Evolutionary conservation across 164 flowering plant genomes (phyloP), one percentile per base, ranked within the genome.

Genomic region (Santalum album): DNA sequence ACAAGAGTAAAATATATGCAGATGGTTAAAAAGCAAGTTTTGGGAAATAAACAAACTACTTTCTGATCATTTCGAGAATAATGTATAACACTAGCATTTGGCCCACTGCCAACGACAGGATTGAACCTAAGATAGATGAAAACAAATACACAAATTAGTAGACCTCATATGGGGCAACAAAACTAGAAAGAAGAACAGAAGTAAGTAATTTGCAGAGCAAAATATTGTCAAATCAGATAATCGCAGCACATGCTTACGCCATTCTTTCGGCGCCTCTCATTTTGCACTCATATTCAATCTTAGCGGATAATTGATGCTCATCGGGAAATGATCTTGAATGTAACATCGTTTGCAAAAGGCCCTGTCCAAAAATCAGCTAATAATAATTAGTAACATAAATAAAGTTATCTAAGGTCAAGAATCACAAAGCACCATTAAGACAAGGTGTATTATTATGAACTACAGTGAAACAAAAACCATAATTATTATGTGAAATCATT

Each of bases 61-160:
- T 58, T 76, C 58, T 81, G 82, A 72, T 91, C 98, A 75, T 88
- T 88, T 61, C 98, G 80, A 58, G 96, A 83, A 70, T 92, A 92
- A 69, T 92, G 96, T 63, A 92, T 89, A 39, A 92, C 91, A 69
- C 85, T 81, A 36, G 70, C 98, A 78, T 92, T 92, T 56, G 78
- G 68, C 16, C 98, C 96, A 62, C 96, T 91, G 65, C 98, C 98
- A 66, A 92, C 98, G 54, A 92, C 98, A 53, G 98, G 96, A 63
- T 89, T 86, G 68, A 89, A 92, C 69, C 98, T 92, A 73, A 40
- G 38, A 17, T 66, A 58, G 44, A 6, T 20, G 38, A 60, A 57
- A 19, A 60, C 6, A 15, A 29, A 64, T 10, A 25, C 4, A 11
- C 20, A 48, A 56, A 63, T 57, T 9, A 29, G 34, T 29, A 29